Evolutionary conservation across 305 asterid genomes (phyloP), one percentile per base, ranked within the genome.

Genomic region (Solanum hybrid): DNA sequence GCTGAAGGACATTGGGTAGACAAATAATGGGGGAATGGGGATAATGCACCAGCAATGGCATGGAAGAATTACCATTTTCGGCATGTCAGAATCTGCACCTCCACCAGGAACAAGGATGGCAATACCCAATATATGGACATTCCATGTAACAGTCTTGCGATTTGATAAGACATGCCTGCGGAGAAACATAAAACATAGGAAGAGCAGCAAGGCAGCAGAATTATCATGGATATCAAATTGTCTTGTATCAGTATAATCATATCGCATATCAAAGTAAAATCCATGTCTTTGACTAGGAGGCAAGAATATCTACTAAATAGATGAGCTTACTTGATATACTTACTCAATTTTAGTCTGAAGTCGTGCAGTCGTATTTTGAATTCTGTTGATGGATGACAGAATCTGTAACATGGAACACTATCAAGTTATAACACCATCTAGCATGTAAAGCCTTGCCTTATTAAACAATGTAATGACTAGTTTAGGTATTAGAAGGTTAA

Each of bases 311-410:
- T 69, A 76, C 26, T 85, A 40, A 73, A 45, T 38, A 81, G 73
- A 88, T 88, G 89, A 32, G 40, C 82, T 73, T 79, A 6, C 29
- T 35, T 17, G 76, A 22, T 35, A 78, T 75, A 91, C 99, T 71
- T 96, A 97, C 99, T 93, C 98, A 90, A 93, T 93, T 91, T 97
- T 97, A 75, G 98, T 94, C 85, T 88, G 88, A 90, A 97, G 94
- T 24, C 99, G 93, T 17, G 98, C 94, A 90, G 91, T 92, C 40
- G 91, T 90, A 90, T 96, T 94, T 88, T 91, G 91, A 89, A 97
- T 94, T 89, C 92, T 96, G 91, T 95, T 95, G 34, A 97, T 94
- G 71, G 99, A 95, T 79, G 86, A 90, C 91, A 95, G 93, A 90
- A 95, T 95, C 99, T 97, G 95, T 91, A 94, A 86, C 76, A 91